Conservation (phyloP, 176 grass and related monocot species). For the Echinochloa phyllopogon region DNA sequence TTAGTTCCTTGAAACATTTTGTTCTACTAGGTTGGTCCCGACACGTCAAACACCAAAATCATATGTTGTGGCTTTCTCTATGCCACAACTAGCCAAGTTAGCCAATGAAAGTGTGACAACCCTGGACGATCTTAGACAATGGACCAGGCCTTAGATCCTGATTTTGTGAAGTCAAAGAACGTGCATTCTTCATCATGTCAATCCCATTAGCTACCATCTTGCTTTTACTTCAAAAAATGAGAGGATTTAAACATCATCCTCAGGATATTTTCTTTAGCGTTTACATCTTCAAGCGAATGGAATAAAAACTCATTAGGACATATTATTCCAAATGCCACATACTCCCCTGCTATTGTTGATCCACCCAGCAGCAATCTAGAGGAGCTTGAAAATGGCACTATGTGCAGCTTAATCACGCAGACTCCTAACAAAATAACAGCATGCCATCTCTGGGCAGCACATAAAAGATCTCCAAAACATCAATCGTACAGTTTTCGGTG, state of each 20-base stretch:
- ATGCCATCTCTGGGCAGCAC: not conserved
- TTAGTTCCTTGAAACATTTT: too few species aligned
- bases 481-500: not conserved
- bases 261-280: not conserved
- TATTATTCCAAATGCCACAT: not conserved
- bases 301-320: not conserved
- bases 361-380: not conserved
- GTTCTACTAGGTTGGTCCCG: too few species aligned
- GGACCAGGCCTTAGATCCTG: too few species aligned
- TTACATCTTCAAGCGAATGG: not conserved
- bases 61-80: too few species aligned
- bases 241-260: not conserved
- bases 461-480: constrained; percentile 5
- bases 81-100: too few species aligned
- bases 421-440: not conserved
- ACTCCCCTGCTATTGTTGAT: not conserved
- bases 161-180: not conserved
- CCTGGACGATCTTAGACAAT: too few species aligned
- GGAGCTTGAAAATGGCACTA: not conserved
- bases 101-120: too few species aligned
- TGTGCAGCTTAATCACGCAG: not conserved
- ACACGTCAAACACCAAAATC: too few species aligned
- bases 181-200: not conserved
- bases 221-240: not conserved
- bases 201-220: not conserved